phyloP scores from a whole-genome alignment of 805 yeast genomes.

The Saturnispora quitensis region DNA sequence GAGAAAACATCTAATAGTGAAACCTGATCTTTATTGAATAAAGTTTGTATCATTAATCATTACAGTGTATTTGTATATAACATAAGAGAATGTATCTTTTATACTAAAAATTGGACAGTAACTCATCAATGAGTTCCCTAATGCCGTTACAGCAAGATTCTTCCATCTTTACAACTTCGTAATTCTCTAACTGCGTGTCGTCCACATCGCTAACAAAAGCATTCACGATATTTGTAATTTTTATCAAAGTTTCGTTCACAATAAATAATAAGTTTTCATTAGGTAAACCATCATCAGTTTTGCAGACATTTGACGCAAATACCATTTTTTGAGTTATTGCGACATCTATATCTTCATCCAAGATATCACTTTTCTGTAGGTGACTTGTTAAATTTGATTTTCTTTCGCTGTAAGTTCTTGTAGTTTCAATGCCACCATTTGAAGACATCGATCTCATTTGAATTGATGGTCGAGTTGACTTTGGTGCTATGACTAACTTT shows the following conservation, averaged over 20 bases:
- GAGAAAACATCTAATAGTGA: conserved; percentile 9
- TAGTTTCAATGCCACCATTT: background rate
- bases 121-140: conserved; percentile 2
- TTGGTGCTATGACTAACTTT: background rate
- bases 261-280: background rate
- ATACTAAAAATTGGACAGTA: background rate
- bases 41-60: background rate
- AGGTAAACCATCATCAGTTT: background rate
- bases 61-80: background rate
- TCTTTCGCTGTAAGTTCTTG: conserved; percentile 3
- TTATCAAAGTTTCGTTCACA: background rate
- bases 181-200: background rate
- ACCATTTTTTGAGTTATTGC: conserved; percentile 8
- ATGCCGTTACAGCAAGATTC: conserved; percentile 17
- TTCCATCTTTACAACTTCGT: conserved; percentile 8
- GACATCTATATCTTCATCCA: background rate
- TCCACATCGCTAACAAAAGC: background rate
- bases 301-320: conserved; percentile 3
- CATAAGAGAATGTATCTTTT: background rate
- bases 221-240: conserved; percentile 1
- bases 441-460: conserved; percentile 6
- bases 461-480: conserved; percentile 1
- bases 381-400: conserved; percentile 4
- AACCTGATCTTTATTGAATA: background rate
- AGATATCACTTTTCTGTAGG: background rate